These are phyloP conservation scores for Glarea lozoyensis DNA, from an alignment of 495 filamentous ascomycete species.

Conservation along the genomic window DNA sequence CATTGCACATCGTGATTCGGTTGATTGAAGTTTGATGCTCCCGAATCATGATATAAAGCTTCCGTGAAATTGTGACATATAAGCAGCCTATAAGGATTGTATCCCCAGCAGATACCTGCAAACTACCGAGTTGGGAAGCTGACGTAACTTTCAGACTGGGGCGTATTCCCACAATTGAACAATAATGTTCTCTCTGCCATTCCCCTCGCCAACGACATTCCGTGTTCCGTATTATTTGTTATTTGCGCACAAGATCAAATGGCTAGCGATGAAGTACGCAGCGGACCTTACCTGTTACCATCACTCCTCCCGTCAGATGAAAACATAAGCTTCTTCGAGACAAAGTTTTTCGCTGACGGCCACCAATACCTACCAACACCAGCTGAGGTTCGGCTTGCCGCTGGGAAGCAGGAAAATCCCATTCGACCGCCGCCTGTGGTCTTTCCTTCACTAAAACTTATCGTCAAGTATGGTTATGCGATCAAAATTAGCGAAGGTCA, in stretches of 20 bases:
- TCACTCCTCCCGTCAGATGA: neutral
- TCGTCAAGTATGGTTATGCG: conserved; percentile 8
- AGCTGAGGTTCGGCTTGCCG: conserved; percentile 3
- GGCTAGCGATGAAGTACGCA: neutral
- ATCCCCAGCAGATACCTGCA: too few species aligned
- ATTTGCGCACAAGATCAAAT: neutral
- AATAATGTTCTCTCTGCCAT: neutral
- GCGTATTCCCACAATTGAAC: neutral
- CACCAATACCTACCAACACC: conserved; percentile 1
- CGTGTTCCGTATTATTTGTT: too few species aligned
- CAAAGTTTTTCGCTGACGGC: conserved; percentile 2
- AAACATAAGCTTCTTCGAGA: conserved; percentile 1
- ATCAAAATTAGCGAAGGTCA: conserved; percentile 10
- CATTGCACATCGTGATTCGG: too few species aligned
- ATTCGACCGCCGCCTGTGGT: neutral
- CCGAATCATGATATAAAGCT: too few species aligned
- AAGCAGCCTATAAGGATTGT: too few species aligned
- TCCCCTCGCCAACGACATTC: neutral
- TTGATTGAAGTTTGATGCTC: too few species aligned
- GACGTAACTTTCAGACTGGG: neutral
- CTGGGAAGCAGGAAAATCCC: neutral
- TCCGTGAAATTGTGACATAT: too few species aligned
- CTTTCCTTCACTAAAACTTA: conserved; percentile 3
- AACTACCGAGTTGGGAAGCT: too few species aligned
- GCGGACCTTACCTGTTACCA: neutral